Evolutionary conservation across 805 yeast species (phyloP), one percentile per base, ranked within the genome.

Genomic region (Priceomyces haplophilus): DNA sequence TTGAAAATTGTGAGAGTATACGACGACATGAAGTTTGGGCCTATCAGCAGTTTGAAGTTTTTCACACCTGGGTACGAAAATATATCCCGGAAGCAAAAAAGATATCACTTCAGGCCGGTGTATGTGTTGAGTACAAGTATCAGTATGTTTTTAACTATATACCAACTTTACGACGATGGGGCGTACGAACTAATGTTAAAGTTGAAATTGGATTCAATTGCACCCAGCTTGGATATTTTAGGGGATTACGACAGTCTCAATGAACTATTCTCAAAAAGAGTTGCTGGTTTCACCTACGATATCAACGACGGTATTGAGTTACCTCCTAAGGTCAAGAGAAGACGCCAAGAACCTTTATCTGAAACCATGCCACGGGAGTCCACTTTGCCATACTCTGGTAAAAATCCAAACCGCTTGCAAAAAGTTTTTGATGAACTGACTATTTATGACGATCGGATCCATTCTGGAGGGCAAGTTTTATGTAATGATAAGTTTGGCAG

Each of bases 11-110:
- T 49, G 24, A 45, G 45, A 16, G 42, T 46, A 34, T 61, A 49
- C 39, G 59, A 55, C n/a, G 43, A 48, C 27, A 49, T 62, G 39
- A 46, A 52, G 25, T 41, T 61, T 27, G 65, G 64, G 2, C 62
- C 64, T 5, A 39, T 45, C 12, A 38, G 49, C 27, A 35, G 47
- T 12, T 34, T 50, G 23, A 43, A 54, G 29, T 37, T 61, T 16
- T 43, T 54, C 13, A 20, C 33, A 5, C 45, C 48, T 11, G 41
- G 48, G n/a, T 7, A 19, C 29, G 39, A 38, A 24, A 11, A 35
- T 12, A 38, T 31, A 7, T 29, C 25, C 27, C 35, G 44, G 33
- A 40, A 44, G 38, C 33, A 3, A 31, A 15, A 34, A 4, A 24
- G 34, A 7, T 38, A 52, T 15, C 41, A 30, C 10, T 61, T 61